These are phyloP conservation scores for Aureobasidium sp. DNA, from an alignment of 2,329 filamentous ascomycete genomes.

Conservation along the genomic window DNA sequence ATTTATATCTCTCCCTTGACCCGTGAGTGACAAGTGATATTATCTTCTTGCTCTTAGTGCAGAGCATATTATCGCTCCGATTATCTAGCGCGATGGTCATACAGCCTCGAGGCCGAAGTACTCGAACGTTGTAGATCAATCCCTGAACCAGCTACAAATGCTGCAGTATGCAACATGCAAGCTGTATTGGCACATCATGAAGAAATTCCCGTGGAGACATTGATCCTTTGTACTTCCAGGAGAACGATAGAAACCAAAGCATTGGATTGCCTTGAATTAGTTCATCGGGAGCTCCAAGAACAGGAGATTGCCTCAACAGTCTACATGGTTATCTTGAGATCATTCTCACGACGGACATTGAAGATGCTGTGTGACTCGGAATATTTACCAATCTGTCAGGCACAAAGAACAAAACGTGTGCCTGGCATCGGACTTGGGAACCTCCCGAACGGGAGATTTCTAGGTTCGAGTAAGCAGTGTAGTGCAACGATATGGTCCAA, in stretches of 20 bases:
- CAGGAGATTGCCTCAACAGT: background rate
- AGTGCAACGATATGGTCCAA: background rate
- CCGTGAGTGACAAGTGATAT: background rate
- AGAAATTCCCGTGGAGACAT: background rate
- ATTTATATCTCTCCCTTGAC: background rate
- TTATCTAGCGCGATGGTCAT: conserved; percentile 1
- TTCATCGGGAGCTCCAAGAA: background rate
- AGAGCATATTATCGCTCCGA: background rate
- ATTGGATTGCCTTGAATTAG: background rate
- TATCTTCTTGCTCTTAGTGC: background rate
- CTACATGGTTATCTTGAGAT: background rate
- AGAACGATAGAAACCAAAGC: background rate
- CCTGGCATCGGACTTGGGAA: background rate
- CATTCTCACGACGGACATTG: background rate
- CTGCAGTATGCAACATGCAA: conserved; percentile 9
- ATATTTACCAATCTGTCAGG: background rate
- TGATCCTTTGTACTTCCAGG: background rate
- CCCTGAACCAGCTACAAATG: background rate
- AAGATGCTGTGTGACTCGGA: background rate
- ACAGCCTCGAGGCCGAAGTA: background rate
- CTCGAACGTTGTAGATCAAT: background rate
- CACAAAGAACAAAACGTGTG: background rate
- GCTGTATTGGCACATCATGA: background rate
- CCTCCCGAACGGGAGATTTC: background rate
- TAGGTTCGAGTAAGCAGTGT: background rate